Evolutionary conservation across 805 yeast genomes (phyloP), one percentile per base, ranked within the genome.

Genomic region (Zygoascus ofunaensis): DNA sequence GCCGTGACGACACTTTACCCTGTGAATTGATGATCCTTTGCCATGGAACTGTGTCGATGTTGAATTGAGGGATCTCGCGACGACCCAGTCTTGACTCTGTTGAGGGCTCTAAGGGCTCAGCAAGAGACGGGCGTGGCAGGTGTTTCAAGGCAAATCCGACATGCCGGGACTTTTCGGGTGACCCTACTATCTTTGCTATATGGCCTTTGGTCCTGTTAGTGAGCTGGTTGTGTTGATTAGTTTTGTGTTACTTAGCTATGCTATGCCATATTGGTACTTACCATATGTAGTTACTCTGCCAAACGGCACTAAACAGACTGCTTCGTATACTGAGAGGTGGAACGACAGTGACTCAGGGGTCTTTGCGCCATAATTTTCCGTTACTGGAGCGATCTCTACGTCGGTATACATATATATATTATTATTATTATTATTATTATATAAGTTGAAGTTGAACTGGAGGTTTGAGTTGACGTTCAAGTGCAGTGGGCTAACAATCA

Each of bases 241-340:
- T 8, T 26, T 26, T 12, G 7, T 8, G 7, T 26, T 7, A 26
- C 12, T 7, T 26, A 26, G 12, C 12, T 26, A 26, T 7, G 12
- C 12, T 26, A 12, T 8, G 7, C 12, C 10, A 26, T 26, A 8
- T 18, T 17, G 12, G 3, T 32, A 56, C 70, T 12, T 58, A 68
- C 79, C 87, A 52, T 84, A 84, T n/a, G 80, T 70, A 0, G 87
- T 76, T 4, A 79, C 87, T 36, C 62, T 61, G 1, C 87, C 90
- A 4, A 51, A 49, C 0, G 94, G 94, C 3, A 83, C 70, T 47
- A 64, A 61, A 30, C 61, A 63, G 1, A 74, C 77, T 3, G 73
- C 63, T 4, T 69, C 63, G 54, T 77, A 84, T 0, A 81, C 87
- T 0, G 79, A 79, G 37, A 69, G 63, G 54, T 79, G 77, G 57